A percentile compares a stretch with the other conserved stretches of the same genome.
These are phyloP conservation scores for Xylaria castorea DNA, from an alignment of 495 filamentous ascomycete genomes.

Conservation along the genomic window DNA sequence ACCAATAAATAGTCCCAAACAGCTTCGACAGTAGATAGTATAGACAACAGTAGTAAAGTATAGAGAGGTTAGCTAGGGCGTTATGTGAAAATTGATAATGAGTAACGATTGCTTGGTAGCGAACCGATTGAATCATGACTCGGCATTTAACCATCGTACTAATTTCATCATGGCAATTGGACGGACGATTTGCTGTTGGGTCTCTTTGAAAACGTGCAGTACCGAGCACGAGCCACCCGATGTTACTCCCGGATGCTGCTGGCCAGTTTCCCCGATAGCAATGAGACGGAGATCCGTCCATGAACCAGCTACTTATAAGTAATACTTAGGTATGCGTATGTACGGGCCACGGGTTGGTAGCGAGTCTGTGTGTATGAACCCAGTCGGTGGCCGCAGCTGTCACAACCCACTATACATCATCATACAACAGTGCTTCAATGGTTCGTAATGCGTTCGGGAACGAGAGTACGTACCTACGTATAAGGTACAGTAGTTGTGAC, in stretches of 20 bases:
- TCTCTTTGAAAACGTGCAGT: not conserved
- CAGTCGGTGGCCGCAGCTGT: constrained; percentile 5
- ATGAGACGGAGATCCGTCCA: not conserved
- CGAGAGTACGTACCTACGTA: not conserved
- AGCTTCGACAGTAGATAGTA: not conserved
- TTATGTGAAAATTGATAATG: not conserved
- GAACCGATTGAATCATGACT: constrained; percentile 9
- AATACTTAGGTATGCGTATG: not conserved
- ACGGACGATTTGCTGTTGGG: not conserved
- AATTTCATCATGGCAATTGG: not conserved
- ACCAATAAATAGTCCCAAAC: not conserved
- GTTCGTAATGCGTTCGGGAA: not conserved
- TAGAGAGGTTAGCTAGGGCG: not conserved
- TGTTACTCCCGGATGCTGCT: not conserved
- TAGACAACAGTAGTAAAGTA: not conserved
- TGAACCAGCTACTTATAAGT: not conserved
- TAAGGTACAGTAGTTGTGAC: too few relatives aligned
- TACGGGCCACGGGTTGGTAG: not conserved
- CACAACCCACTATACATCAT: not conserved
- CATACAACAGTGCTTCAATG: not conserved
- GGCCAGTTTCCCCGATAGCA: constrained; percentile 2
- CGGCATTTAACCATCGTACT: constrained; percentile 8
- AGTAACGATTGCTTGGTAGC: constrained; percentile 19
- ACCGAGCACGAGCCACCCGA: constrained; percentile 1
- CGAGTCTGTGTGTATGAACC: not conserved